These are phyloP conservation scores for Ophiocordyceps sinensis DNA, from an alignment of 2,329 filamentous ascomycete genomes.

Conservation along the genomic window DNA sequence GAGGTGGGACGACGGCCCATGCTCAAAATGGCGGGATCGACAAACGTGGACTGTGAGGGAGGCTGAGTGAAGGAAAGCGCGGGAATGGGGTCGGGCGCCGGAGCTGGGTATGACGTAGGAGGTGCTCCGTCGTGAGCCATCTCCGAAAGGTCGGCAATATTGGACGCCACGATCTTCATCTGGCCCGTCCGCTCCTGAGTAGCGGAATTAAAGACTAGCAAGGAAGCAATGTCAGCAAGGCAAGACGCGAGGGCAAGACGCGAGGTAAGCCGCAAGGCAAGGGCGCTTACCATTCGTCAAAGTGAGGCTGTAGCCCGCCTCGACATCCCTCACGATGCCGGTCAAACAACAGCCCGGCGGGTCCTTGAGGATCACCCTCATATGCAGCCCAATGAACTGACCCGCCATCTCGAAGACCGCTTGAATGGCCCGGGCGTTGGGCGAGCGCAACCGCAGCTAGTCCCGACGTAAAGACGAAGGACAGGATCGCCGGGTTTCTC, in stretches of 20 bases:
- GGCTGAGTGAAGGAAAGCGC: constrained; percentile 13
- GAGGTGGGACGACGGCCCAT: constrained; percentile 32
- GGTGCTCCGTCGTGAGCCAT: constrained; percentile 15
- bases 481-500: too few species aligned
- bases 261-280: background rate
- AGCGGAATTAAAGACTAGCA: constrained; percentile 23
- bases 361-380: constrained; percentile 56
- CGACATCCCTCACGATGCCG: constrained; percentile 56
- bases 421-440: background rate
- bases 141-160: constrained; percentile 31
- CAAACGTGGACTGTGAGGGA: constrained; percentile 33
- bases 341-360: constrained; percentile 50
- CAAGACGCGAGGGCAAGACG: background rate
- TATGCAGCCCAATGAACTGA: constrained; percentile 62
- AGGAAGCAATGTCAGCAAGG: background rate
- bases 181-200: constrained; percentile 25
- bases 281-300: constrained; percentile 52
- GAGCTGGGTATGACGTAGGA: constrained; percentile 13
- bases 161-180: constrained; percentile 30
- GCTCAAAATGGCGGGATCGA: constrained; percentile 75
- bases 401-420: constrained; percentile 27
- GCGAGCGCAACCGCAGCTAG: background rate
- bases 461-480: too few species aligned
- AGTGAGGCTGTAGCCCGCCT: constrained; percentile 50
- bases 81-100: constrained; percentile 10